Evolutionary conservation across 2,329 filamentous ascomycete genomes (phyloP).

Genomic region (Ophiobolus disseminans): DNA sequence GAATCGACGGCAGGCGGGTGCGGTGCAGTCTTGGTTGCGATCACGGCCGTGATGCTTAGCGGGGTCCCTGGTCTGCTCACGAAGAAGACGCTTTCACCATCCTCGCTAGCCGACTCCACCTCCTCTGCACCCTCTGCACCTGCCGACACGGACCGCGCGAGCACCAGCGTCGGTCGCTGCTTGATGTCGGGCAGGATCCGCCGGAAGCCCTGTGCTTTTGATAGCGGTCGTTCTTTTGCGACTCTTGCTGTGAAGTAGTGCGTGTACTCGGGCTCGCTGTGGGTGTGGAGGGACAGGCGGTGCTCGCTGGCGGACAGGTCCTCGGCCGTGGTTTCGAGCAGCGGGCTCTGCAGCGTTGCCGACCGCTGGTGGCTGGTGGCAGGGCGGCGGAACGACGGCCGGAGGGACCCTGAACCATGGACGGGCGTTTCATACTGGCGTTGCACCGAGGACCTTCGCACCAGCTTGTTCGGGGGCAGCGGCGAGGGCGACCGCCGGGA

Average conservation of each 20-base stretch:
- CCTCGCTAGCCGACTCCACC: slow-evolving; percentile 47
- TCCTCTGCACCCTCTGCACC: slow-evolving; percentile 42
- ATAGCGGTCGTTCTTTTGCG: slow-evolving; percentile 43
- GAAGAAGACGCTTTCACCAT: slow-evolving; percentile 49
- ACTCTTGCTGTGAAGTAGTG: slow-evolving; percentile 50
- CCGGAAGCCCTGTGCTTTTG: slow-evolving; percentile 52
- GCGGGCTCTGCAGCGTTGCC: slow-evolving; percentile 68
- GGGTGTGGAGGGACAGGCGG: slow-evolving; percentile 22
- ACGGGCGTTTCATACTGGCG: slow-evolving; percentile 54
- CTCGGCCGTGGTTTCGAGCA: slow-evolving; percentile 38
- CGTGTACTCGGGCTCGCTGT: slow-evolving; percentile 42
- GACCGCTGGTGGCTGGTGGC: slow-evolving; percentile 82
- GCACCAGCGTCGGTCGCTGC: slow-evolving; percentile 57
- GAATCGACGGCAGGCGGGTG: slow-evolving; percentile 18
- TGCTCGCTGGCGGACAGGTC: slow-evolving; percentile 28
- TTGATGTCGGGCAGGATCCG: slow-evolving; percentile 54
- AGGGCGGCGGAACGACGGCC: slow-evolving; percentile 72
- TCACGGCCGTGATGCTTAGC: slow-evolving; percentile 39
- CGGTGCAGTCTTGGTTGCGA: slow-evolving; percentile 30
- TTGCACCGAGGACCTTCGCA: slow-evolving; percentile 68
- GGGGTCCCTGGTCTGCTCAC: slow-evolving; percentile 50
- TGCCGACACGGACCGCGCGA: slow-evolving; percentile 52
- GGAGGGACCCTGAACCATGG: slow-evolving; percentile 65
- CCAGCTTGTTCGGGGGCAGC: slow-evolving; percentile 74
- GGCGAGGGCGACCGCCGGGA: slow-evolving; percentile 48